phyloP scores from a whole-genome alignment of 164 flowering plant species.

The Vitis rupestris region DNA sequence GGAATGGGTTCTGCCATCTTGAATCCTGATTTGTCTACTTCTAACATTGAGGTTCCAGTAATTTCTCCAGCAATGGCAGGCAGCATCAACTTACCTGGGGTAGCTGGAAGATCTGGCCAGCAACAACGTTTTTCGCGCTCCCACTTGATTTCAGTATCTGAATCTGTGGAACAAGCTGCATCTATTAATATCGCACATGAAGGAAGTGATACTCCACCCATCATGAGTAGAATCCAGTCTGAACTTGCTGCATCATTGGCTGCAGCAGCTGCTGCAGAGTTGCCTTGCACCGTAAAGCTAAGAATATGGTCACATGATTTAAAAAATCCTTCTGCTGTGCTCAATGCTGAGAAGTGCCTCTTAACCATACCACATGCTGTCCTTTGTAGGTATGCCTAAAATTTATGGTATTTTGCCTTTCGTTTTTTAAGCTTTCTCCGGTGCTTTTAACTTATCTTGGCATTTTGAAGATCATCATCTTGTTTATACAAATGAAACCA shows the following conservation, averaged over 20 bases:
- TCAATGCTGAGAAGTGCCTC: constrained; percentile 66
- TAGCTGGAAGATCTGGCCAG: constrained; percentile 48
- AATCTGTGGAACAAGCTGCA: constrained; percentile 39
- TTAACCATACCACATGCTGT: constrained; percentile 94
- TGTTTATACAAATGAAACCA: too few relatives aligned
- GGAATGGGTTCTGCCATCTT: constrained; percentile 7
- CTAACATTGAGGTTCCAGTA: constrained; percentile 13
- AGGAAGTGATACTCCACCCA: constrained; percentile 50
- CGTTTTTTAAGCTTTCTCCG: neutral
- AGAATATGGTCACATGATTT: constrained; percentile 88
- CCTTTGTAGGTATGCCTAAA: constrained; percentile 78
- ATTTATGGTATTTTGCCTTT: neutral
- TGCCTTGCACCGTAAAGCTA: constrained; percentile 94
- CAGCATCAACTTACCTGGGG: constrained; percentile 21
- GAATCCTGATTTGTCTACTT: constrained; percentile 13
- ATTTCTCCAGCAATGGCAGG: constrained; percentile 13
- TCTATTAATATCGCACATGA: constrained; percentile 25
- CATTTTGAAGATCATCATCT: too few relatives aligned
- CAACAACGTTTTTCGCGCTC: constrained; percentile 53
- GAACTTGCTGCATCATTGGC: constrained; percentile 82
- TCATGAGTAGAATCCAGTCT: constrained; percentile 55
- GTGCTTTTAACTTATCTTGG: too few relatives aligned
- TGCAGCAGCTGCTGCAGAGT: constrained; percentile 86
- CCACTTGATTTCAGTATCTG: constrained; percentile 27
- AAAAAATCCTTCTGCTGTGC: constrained; percentile 72